phyloP scores from a whole-genome alignment of 129 eudicot genomes.

The Lactuca saligna region DNA sequence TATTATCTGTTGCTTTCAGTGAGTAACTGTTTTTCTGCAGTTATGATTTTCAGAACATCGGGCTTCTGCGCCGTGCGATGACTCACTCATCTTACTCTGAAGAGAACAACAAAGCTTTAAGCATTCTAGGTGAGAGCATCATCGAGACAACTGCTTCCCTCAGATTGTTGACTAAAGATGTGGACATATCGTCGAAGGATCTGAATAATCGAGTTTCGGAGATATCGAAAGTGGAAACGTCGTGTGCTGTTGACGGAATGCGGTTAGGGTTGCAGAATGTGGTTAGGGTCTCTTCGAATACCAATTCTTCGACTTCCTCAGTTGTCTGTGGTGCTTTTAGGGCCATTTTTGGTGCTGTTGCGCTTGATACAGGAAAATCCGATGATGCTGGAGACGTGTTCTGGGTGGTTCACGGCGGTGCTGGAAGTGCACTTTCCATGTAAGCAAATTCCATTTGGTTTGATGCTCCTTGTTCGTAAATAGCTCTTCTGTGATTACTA shows the following conservation, averaged over 20 bases:
- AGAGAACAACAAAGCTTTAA: slow-evolving; percentile 78
- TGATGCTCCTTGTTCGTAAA: slow-evolving; percentile 13
- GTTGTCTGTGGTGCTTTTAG: slow-evolving; percentile 85
- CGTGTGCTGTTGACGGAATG: slow-evolving; percentile 70
- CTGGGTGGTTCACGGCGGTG: slow-evolving; percentile 39
- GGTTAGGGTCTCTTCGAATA: slow-evolving; percentile 69
- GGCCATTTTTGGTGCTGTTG: slow-evolving; percentile 78
- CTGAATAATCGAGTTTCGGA: slow-evolving; percentile 50
- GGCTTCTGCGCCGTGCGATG: slow-evolving; percentile 66
- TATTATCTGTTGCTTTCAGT: not conserved
- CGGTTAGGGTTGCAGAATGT: slow-evolving; percentile 63
- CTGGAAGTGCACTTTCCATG: slow-evolving; percentile 37
- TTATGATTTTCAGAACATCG: slow-evolving; percentile 54
- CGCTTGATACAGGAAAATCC: slow-evolving; percentile 56
- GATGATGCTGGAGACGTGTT: slow-evolving; percentile 67
- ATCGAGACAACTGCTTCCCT: slow-evolving; percentile 56
- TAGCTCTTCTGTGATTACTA: slow-evolving; percentile 1
- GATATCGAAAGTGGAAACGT: slow-evolving; percentile 58
- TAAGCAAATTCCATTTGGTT: slow-evolving; percentile 23
- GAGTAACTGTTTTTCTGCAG: slow-evolving; percentile 30
- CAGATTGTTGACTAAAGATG: slow-evolving; percentile 35
- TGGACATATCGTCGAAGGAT: slow-evolving; percentile 63
- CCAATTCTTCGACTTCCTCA: slow-evolving; percentile 58
- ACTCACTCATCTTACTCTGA: slow-evolving; percentile 80
- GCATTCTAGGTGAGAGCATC: slow-evolving; percentile 61